Conservation (phyloP, 345 rosid species). For the Sisymbrium irio region DNA sequence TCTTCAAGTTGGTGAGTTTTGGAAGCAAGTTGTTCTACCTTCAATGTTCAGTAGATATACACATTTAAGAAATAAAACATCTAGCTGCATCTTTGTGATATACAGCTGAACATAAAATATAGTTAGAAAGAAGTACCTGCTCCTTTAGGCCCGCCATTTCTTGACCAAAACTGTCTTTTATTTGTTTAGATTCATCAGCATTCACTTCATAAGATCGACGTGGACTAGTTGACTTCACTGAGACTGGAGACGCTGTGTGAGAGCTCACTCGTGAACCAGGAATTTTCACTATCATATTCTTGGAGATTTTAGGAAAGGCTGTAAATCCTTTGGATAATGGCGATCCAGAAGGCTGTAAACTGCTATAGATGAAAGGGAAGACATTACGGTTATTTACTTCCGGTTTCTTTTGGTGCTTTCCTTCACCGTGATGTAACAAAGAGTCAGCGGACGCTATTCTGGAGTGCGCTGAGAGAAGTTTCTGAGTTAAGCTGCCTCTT, state of each 20-base stretch:
- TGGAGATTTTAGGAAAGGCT: constrained; percentile 36
- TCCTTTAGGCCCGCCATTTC: constrained; percentile 58
- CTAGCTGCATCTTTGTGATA: neutral
- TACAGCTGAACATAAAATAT: neutral
- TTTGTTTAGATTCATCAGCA: constrained; percentile 50
- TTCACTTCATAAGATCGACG: constrained; percentile 43
- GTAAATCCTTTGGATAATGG: constrained; percentile 37
- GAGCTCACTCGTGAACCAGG: constrained; percentile 44
- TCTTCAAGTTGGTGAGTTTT: constrained; percentile 64
- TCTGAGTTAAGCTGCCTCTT: constrained; percentile 41
- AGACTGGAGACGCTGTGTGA: constrained; percentile 44
- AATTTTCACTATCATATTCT: constrained; percentile 41
- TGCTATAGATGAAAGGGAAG: constrained; percentile 43
- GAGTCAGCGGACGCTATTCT: constrained; percentile 53
- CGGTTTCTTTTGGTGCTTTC: constrained; percentile 36
- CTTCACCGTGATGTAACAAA: constrained; percentile 39
- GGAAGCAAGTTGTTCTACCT: constrained; percentile 71
- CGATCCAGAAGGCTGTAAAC: constrained; percentile 37
- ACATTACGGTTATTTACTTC: constrained; percentile 36
- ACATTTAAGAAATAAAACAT: neutral
- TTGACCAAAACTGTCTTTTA: constrained; percentile 45
- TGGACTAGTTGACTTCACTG: constrained; percentile 51
- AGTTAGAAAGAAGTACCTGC: constrained; percentile 47
- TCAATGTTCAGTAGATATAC: constrained; percentile 20
- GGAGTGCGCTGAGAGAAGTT: constrained; percentile 38